These are phyloP conservation scores for Pythium brassicae DNA, from an alignment of 352 stramenopile species.

Conservation along the genomic window DNA sequence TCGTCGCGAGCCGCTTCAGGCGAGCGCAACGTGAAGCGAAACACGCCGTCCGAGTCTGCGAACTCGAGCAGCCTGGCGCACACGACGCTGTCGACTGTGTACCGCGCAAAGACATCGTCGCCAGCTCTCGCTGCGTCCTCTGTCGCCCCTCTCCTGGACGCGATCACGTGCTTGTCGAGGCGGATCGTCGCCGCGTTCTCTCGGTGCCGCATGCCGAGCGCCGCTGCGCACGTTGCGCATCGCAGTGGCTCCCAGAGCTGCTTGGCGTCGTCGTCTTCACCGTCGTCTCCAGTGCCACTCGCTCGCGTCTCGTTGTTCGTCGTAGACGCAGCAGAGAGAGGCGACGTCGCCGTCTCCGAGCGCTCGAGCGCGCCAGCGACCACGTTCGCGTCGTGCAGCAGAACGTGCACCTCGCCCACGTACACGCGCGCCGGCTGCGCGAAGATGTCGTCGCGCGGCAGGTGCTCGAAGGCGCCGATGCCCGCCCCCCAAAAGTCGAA, in stretches of 20 bases:
- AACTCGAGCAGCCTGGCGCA: constrained; percentile 60
- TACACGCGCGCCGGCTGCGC: constrained; percentile 44
- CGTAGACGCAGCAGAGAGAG: too few species aligned
- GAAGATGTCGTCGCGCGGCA: constrained; percentile 65
- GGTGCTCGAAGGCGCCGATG: constrained; percentile 75
- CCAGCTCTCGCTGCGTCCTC: not conserved
- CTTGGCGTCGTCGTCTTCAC: constrained; percentile 18
- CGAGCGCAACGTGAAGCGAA: constrained; percentile 45
- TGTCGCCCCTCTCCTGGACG: constrained; percentile 3
- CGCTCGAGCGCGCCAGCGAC: constrained; percentile 1
- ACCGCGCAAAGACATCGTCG: constrained; percentile 50
- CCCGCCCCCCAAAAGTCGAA: constrained; percentile 82
- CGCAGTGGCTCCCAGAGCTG: constrained; percentile 30
- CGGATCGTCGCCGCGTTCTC: constrained; percentile 45
- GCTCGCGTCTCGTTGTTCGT: too few species aligned
- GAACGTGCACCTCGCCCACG: constrained; percentile 58
- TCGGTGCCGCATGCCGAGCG: constrained; percentile 30
- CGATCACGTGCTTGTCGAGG: constrained; percentile 60
- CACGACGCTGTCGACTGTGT: constrained; percentile 72
- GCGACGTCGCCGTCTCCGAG: not conserved
- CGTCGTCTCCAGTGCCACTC: too few species aligned
- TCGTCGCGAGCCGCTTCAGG: not conserved
- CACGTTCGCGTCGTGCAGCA: constrained; percentile 48
- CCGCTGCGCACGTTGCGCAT: constrained; percentile 35
- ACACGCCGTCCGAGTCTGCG: constrained; percentile 67